Evolutionary conservation across 441 rosid genomes (phyloP), one percentile per base, ranked within the genome.

Genomic region (Erysimum pusillum): DNA sequence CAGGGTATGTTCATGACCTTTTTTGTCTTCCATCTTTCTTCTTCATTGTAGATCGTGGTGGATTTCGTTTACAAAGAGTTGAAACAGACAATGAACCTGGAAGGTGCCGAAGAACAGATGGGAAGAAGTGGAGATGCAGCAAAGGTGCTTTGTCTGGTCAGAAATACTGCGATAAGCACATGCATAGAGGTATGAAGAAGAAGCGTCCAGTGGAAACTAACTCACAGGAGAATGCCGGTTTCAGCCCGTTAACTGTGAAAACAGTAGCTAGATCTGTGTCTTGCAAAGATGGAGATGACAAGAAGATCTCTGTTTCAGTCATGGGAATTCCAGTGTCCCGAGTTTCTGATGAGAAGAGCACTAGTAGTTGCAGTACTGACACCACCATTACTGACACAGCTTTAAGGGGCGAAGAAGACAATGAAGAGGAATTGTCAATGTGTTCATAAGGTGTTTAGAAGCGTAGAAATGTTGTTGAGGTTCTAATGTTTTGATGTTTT

Each of bases 51-150:
- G 88, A 81, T 35, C 74, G 78, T 81, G 72, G 76, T 31, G 67
- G 78, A 18, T 31, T 77, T 35, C 13, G 57, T 67, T 54, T 71
- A 39, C 61, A 65, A 35, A 77, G 67, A 73, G 79, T 71, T 51
- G 80, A 81, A 51, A 57, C 42, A 62, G 90, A 83, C 39, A 81
- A 71, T 45, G 90, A 83, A 77, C 83, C 73, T 12, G 83, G 87
- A 67, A 86, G 96, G 73, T 92, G 94, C 61, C 73, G 87, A 77
- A 90, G 96, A 83, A 92, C 94, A 20, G 96, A 90, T 62, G 96
- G 96, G 58, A 90, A 86, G 85, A 86, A 85, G 69, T 90, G 97
- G 96, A 83, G 90, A 49, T 86, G 96, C 81, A 80, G 87, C 44
- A 83, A 79, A 66, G 88, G 74, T 34, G 91, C 75, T 35, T 66